Evolutionary conservation across 1,284 basidiomycete species (phyloP).

Genomic region (Microbotryum scabiosae): DNA sequence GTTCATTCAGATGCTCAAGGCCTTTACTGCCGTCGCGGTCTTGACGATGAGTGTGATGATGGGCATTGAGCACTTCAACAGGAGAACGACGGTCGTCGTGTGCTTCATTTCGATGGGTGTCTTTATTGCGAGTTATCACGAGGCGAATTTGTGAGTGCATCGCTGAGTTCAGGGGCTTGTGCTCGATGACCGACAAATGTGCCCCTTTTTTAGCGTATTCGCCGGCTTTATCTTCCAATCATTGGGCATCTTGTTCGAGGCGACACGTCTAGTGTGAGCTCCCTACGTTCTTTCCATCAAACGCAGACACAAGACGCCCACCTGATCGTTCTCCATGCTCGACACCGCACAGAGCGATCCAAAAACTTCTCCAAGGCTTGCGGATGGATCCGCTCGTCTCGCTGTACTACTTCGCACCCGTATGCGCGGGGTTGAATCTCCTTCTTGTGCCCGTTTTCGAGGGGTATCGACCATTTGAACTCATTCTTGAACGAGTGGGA

Average conservation of each 20-base stretch:
- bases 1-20: slow-evolving; percentile 38
- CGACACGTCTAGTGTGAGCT: slow-evolving; percentile 28
- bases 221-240: slow-evolving; percentile 32
- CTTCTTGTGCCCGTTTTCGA: slow-evolving; percentile 44
- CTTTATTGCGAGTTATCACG: slow-evolving; percentile 21
- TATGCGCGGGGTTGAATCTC: slow-evolving; percentile 43
- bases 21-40: slow-evolving; percentile 37
- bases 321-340: neutral
- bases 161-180: slow-evolving; percentile 2
- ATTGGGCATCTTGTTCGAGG: slow-evolving; percentile 34
- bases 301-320: neutral
- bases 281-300: neutral
- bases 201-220: slow-evolving; percentile 14
- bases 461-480: slow-evolving; percentile 42
- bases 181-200: neutral
- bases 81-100: slow-evolving; percentile 37
- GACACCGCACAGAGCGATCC: slow-evolving; percentile 26
- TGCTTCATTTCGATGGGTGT: slow-evolving; percentile 42
- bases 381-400: slow-evolving; percentile 36
- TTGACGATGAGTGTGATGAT: slow-evolving; percentile 33
- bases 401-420: slow-evolving; percentile 24
- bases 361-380: slow-evolving; percentile 35
- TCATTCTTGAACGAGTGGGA: slow-evolving; percentile 41
- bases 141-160: slow-evolving; percentile 22
- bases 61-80: slow-evolving; percentile 34